Base-by-base conservation (phyloP, 2,329 filamentous ascomycete species). In the Ramularia endophylla region DNA sequence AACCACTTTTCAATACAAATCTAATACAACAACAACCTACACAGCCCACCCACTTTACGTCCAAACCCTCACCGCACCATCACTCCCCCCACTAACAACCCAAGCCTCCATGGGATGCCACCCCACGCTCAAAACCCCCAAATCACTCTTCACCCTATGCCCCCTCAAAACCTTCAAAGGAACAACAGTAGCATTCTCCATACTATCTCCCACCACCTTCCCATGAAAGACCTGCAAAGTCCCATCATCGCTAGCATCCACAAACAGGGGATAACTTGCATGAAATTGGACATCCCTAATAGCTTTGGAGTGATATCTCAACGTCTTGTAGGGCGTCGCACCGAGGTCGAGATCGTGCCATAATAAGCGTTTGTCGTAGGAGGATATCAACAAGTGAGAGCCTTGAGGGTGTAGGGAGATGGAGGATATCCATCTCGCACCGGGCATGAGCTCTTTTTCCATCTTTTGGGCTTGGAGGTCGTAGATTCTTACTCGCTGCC, bases 301-400 rank as follows among this genome's bases (percentile, higher is more conserved):
- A 33, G 92, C 92, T 65, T 94, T 86, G 47, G 79, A 71, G 69
- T 98, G 92, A 71, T 97, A 98, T 37, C 92, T 80, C 68, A 98
- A 81, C 1, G 90, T 97, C 73, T 95, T 95, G 73, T 94, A 97
- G 0, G 92, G 92, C 36, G 87, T 80, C 49, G 78, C 82, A 1
- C 87, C 92, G 27, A 98, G 78, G 54, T 98, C 92, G 40, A 97
- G 75, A 67, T 98, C 92, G 68, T 97, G 92, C 92, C 92, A 98
- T 22, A 98, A 74, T 2, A 98, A 74, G 34, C 90, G 81, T 52
- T 89, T 82, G 68, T 98, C 92, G 67, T 97, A 98, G 1, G 88
- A 92, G 32, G 89, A 88, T 8, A 95, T 87, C 44, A 97, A 86
- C 41, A 98, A 67, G 61, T 98, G 95, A 67, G 95, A 89, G 33